These are phyloP conservation scores for Diaporthe sp. DNA, from an alignment of 2,329 filamentous ascomycete genomes.

Conservation along the genomic window DNA sequence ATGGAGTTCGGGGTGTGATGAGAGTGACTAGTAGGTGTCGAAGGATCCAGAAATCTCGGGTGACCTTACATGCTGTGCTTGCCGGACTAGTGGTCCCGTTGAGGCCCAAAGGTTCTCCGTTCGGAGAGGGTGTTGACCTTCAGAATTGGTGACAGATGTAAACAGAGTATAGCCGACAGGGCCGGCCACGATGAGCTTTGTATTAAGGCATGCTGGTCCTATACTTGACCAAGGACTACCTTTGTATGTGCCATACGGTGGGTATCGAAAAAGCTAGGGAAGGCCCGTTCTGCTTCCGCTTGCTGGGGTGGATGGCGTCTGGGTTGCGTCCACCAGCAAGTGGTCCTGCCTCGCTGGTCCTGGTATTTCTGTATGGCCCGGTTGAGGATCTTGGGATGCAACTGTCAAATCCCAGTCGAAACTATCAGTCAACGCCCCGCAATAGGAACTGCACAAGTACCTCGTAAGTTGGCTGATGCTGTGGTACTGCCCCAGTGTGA, in stretches of 20 bases:
- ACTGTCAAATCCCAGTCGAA: constrained; percentile 21
- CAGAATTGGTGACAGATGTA: background rate
- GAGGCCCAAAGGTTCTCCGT: constrained; percentile 1
- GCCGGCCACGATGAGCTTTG: constrained; percentile 22
- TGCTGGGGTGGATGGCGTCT: constrained; percentile 16
- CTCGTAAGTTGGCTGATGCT: background rate
- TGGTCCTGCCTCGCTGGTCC: constrained; percentile 7
- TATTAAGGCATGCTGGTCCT: constrained; percentile 29
- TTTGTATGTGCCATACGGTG: constrained; percentile 19
- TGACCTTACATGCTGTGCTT: constrained; percentile 5
- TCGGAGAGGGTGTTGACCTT: background rate
- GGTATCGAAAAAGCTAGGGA: constrained; percentile 21
- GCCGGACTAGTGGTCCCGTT: background rate
- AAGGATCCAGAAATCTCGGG: constrained; percentile 1
- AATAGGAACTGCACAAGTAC: constrained; percentile 1
- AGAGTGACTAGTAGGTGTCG: background rate
- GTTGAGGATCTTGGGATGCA: constrained; percentile 2
- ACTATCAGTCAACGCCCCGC: constrained; percentile 13
- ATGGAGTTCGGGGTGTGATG: background rate
- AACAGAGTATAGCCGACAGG: constrained; percentile 11
- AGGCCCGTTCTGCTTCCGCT: constrained; percentile 25
- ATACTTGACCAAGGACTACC: constrained; percentile 19
- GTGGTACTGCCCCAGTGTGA: constrained; percentile 13
- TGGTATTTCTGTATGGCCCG: constrained; percentile 1
- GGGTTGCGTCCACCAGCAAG: background rate